Evolutionary conservation across 441 rosid genomes (phyloP).

Genomic region (Biscutella laevigata): DNA sequence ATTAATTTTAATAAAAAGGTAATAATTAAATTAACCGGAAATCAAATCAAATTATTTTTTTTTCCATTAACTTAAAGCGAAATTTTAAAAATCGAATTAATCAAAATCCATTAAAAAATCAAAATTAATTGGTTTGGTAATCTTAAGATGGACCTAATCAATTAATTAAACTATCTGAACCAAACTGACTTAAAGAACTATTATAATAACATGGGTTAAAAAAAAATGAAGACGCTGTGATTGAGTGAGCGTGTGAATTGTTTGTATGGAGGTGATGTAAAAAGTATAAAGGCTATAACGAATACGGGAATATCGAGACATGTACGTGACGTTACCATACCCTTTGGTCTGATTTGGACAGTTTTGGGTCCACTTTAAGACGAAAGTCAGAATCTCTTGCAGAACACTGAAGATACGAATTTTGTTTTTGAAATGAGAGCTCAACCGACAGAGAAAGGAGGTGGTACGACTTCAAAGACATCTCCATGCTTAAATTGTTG

Average conservation of each 20-base stretch:
- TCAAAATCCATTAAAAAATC: too few relatives aligned
- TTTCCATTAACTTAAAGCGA: too few relatives aligned
- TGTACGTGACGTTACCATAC: slow-evolving; percentile 25
- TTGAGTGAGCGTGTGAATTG: slow-evolving; percentile 19
- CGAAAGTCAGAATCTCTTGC: slow-evolving; percentile 22
- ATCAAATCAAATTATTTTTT: too few relatives aligned
- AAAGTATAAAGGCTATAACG: slow-evolving; percentile 9
- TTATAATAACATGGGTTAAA: too few relatives aligned
- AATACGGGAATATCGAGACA: slow-evolving; percentile 27
- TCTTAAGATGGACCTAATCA: too few relatives aligned
- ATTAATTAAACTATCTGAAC: too few relatives aligned
- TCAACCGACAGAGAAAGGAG: slow-evolving; percentile 20
- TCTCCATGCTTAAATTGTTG: background rate
- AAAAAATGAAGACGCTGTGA: slow-evolving; percentile 3
- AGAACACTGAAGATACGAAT: slow-evolving; percentile 24
- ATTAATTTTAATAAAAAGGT: too few relatives aligned
- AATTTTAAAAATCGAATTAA: too few relatives aligned
- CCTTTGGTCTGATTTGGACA: slow-evolving; percentile 23
- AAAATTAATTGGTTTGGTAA: too few relatives aligned
- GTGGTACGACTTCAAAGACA: background rate
- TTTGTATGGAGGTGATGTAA: background rate
- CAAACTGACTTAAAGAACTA: too few relatives aligned
- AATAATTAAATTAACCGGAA: too few relatives aligned
- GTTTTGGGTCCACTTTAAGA: slow-evolving; percentile 16
- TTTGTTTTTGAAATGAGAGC: slow-evolving; percentile 7